These are phyloP conservation scores for Taxillus chinensis DNA, from an alignment of 164 flowering plant genomes.

Conservation along the genomic window DNA sequence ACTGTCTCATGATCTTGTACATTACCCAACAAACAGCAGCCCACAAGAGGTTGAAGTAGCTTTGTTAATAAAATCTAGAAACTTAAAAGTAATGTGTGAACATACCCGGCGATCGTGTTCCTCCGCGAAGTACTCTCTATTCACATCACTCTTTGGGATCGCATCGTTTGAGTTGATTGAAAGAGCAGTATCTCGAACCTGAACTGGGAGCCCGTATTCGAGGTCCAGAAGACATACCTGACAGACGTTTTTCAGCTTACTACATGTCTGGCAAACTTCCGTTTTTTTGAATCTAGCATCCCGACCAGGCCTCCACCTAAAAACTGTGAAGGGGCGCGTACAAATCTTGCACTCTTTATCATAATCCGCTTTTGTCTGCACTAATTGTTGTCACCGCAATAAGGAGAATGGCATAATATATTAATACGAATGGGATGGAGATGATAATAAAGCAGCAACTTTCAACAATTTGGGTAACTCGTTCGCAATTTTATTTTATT, in stretches of 20 bases:
- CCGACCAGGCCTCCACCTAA: constrained; percentile 97
- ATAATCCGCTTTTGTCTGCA: constrained; percentile 75
- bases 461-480: no score
- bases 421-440: no score
- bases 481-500: no score
- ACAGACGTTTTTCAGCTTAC: constrained; percentile 92
- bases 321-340: constrained; percentile 87
- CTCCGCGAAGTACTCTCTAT: constrained; percentile 90
- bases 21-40: no score
- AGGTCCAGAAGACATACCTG: constrained; percentile 95
- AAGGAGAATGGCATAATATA: neutral
- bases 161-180: constrained; percentile 70
- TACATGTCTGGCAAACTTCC: constrained; percentile 88
- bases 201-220: constrained; percentile 94
- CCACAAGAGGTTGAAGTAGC: no score
- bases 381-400: neutral
- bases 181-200: constrained; percentile 91
- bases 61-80: no score
- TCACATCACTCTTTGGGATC: constrained; percentile 96
- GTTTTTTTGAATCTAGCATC: constrained; percentile 87
- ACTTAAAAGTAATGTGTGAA: neutral
- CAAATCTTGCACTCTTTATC: constrained; percentile 97
- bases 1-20: no score
- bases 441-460: neutral
- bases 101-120: constrained; percentile 95